These are phyloP conservation scores for Fomitopsis serialis DNA, from an alignment of 768 basidiomycete species.

Conservation along the genomic window DNA sequence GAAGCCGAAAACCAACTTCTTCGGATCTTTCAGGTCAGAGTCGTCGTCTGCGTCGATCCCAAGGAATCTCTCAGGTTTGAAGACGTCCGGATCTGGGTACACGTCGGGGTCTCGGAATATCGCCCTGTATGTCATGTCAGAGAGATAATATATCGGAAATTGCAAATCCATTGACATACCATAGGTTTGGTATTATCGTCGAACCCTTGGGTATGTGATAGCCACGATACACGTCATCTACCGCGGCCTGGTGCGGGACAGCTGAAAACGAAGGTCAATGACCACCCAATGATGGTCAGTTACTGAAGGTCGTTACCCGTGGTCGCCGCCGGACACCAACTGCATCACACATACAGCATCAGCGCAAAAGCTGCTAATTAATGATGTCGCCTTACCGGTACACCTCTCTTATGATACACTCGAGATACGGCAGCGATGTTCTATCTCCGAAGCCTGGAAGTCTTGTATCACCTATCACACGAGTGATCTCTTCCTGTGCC, in stretches of 20 bases:
- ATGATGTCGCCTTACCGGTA: slow-evolving; percentile 10
- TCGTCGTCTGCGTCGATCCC: not conserved
- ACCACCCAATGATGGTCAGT: not conserved
- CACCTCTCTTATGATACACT: slow-evolving; percentile 35
- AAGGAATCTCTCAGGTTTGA: slow-evolving; percentile 36
- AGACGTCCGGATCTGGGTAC: slow-evolving; percentile 28
- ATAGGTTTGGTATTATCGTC: slow-evolving; percentile 14
- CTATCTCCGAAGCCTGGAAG: slow-evolving; percentile 36
- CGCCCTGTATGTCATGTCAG: slow-evolving; percentile 23
- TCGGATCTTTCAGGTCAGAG: slow-evolving; percentile 4
- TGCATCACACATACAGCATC: not conserved
- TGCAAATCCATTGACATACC: not conserved
- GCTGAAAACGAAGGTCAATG: not conserved
- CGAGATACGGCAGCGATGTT: slow-evolving; percentile 35
- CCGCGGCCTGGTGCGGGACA: slow-evolving; percentile 16
- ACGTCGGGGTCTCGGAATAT: slow-evolving; percentile 33
- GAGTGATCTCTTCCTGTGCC: slow-evolving; percentile 40
- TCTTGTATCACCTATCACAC: slow-evolving; percentile 33
- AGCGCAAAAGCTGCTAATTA: not conserved
- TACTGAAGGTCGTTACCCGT: not conserved
- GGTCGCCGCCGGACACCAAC: not conserved
- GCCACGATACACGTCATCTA: slow-evolving; percentile 22
- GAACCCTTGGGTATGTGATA: slow-evolving; percentile 22
- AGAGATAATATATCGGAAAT: not conserved
- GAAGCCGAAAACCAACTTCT: slow-evolving; percentile 9